These are phyloP conservation scores for Suillus bovinus DNA, from an alignment of 768 basidiomycete genomes.

Conservation along the genomic window DNA sequence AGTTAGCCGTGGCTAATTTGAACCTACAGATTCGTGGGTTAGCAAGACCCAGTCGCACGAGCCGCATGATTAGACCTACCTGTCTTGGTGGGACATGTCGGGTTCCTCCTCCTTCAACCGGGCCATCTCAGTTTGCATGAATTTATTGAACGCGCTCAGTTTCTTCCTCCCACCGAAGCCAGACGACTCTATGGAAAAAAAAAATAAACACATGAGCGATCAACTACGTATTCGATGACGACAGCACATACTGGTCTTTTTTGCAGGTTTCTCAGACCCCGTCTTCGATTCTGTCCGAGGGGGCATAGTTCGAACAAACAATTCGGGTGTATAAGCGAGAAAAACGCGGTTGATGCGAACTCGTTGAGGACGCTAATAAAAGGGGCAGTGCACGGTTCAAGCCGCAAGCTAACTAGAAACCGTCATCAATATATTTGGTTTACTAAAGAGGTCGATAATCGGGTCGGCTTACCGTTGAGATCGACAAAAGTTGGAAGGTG, in stretches of 20 bases:
- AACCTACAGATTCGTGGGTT: conserved; percentile 44
- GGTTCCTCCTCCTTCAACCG: conserved; percentile 78
- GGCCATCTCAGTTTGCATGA: conserved; percentile 78
- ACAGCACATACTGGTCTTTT: conserved; percentile 50
- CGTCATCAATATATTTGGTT: conserved; percentile 8
- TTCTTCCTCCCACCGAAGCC: conserved; percentile 55
- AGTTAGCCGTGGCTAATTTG: conserved; percentile 73
- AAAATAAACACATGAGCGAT: conserved; percentile 20
- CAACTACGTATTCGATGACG: conserved; percentile 16
- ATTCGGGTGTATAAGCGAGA: conserved; percentile 10
- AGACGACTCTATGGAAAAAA: conserved; percentile 48
- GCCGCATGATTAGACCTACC: conserved; percentile 45
- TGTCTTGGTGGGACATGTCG: conserved; percentile 68
- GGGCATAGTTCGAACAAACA: conserved; percentile 37
- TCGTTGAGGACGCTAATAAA: conserved; percentile 30
- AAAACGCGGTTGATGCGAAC: conserved; percentile 16
- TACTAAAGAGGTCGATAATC: neutral
- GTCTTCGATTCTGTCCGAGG: conserved; percentile 43
- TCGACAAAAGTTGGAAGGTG: conserved; percentile 13
- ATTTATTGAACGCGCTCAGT: conserved; percentile 76
- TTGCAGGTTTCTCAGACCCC: conserved; percentile 48
- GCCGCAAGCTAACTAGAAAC: conserved; percentile 8
- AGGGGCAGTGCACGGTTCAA: conserved; percentile 26
- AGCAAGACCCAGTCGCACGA: neutral
- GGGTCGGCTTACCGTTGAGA: conserved; percentile 15